A percentile compares a stretch with the other conserved stretches of the same genome.
Conservation (phyloP, 1,284 basidiomycete genomes). For the Inonotus obliquus region DNA sequence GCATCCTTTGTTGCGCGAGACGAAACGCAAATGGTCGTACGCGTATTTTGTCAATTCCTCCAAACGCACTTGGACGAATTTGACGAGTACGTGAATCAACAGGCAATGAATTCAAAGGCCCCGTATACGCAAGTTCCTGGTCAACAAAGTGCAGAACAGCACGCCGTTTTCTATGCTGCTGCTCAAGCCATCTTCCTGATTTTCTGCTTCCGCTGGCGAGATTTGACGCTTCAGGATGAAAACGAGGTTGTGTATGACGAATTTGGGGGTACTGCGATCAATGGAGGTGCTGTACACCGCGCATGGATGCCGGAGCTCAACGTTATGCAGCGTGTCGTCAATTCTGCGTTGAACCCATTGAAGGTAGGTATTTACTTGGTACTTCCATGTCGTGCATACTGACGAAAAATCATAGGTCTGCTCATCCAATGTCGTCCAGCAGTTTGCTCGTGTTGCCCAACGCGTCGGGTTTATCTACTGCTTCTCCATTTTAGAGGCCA, state of each 20-base stretch:
- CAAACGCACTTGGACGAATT: slow-evolving; percentile 69
- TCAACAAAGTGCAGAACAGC: slow-evolving; percentile 42
- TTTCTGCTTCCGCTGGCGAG: slow-evolving; percentile 97
- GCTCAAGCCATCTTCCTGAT: slow-evolving; percentile 93
- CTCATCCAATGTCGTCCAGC: slow-evolving; percentile 84
- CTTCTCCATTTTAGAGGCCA: slow-evolving; percentile 89
- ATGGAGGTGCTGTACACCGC: slow-evolving; percentile 31
- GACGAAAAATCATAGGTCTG: slow-evolving; percentile 56
- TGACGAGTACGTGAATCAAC: slow-evolving; percentile 46
- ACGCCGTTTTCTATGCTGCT: slow-evolving; percentile 89
- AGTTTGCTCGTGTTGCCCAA: slow-evolving; percentile 93
- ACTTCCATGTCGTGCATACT: neutral
- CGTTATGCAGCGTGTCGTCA: slow-evolving; percentile 78
- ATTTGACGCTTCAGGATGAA: slow-evolving; percentile 58
- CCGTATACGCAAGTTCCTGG: slow-evolving; percentile 1
- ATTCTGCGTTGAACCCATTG: slow-evolving; percentile 85
- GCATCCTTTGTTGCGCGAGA: slow-evolving; percentile 82
- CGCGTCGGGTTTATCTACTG: slow-evolving; percentile 93
- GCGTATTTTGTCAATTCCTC: slow-evolving; percentile 83
- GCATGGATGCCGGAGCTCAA: slow-evolving; percentile 87
- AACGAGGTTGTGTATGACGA: slow-evolving; percentile 49
- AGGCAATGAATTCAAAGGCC: slow-evolving; percentile 25
- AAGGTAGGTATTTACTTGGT: slow-evolving; percentile 48
- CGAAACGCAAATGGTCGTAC: slow-evolving; percentile 73
- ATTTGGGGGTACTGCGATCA: slow-evolving; percentile 25